Evolutionary conservation across 345 rosid species (phyloP), one percentile per base, ranked within the genome.

Genomic region (Hypericum perforatum): DNA sequence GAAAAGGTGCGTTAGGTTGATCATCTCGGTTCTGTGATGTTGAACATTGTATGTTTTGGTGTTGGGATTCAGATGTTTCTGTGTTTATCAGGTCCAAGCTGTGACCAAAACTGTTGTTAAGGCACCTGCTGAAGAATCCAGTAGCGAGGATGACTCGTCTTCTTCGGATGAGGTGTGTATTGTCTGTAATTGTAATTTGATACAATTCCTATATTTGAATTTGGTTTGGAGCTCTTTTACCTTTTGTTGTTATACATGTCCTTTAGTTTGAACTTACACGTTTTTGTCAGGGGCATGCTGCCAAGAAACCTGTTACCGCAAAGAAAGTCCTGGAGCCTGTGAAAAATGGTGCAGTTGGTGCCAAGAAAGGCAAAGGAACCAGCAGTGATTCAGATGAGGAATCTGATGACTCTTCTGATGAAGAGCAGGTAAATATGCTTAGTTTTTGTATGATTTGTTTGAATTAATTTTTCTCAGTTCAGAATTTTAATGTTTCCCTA

Each of bases 1-100:
- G 92, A 84, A 37, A 78, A 76, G 75, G 91, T 77, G 62, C 5
- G 37, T 3, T 43, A 22, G 4, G 1, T 3, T 7, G 12, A 0
- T 15, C 32, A 5, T 14, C 6, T 11, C 5, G 8, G 9, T 15
- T 6, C 0, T 0, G 16, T 41, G 8, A 6, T 22, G 8, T 37
- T 49, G 7, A 0, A 10, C 13, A 37, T 43, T 1, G 32, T 22
- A 22, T 3, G 7, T 3, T 52, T 53, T 7, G 10, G 1, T 22
- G 32, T 22, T 22, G 32, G 4, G 22, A 13, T 9, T 36, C 32
- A 6, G 5, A 11, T 52, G 4, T 10, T 57, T 9, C 8, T 11
- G 16, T 57, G 64, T 54, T 50, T 53, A 57, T 39, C 49, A 71
- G 76, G 54, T 37, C 32, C 52, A 70, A 54, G 54, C 49, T 42